These are phyloP conservation scores for Rhytidiadelphus loreus DNA, from an alignment of 225 moss, liverwort and hornwort species.

Conservation along the genomic window DNA sequence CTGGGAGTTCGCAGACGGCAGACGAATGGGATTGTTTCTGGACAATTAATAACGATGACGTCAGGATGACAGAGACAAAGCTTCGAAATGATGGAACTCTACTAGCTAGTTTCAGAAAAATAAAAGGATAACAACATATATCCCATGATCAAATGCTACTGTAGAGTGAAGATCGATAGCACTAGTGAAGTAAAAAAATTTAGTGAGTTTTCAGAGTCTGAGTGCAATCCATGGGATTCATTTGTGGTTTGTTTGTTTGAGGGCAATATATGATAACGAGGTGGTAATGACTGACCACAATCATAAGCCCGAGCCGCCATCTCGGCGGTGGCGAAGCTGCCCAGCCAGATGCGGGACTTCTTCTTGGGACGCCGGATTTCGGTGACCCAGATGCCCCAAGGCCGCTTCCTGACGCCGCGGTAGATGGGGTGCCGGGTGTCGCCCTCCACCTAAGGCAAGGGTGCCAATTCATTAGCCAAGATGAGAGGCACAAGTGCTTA, in stretches of 20 bases:
- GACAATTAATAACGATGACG: neutral
- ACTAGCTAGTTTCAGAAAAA: neutral
- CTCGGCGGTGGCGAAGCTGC: constrained; percentile 48
- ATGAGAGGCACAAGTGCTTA: neutral
- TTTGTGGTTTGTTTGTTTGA: neutral
- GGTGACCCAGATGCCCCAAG: constrained; percentile 62
- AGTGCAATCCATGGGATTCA: neutral
- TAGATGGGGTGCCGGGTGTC: constrained; percentile 48
- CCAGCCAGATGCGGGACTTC: constrained; percentile 53
- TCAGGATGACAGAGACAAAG: neutral
- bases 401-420: constrained; percentile 41
- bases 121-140: neutral
- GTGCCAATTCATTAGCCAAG: neutral
- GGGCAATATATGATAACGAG: neutral
- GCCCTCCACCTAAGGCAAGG: constrained; percentile 4
- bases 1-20: neutral
- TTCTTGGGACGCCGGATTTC: constrained; percentile 57
- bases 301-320: constrained; percentile 56
- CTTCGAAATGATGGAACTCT: neutral
- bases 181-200: too few species aligned
- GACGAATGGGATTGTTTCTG: neutral
- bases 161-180: neutral
- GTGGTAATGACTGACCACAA: constrained; percentile 5
- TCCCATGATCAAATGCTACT: neutral
- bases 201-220: neutral